Base-by-base conservation (phyloP, 805 yeast species). In the Candida glaebosa region DNA sequence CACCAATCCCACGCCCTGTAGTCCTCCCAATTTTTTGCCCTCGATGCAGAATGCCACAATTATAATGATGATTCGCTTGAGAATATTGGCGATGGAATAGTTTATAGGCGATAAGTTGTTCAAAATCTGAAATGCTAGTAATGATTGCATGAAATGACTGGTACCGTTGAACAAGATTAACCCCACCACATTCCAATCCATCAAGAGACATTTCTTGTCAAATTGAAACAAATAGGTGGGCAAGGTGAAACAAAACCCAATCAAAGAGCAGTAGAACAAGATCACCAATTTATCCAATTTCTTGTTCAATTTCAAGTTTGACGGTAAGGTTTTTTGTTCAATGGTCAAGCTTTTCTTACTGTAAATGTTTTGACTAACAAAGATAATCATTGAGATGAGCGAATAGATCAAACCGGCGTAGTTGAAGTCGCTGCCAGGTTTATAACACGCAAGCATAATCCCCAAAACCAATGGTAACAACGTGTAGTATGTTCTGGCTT, bases 381-480 rank as follows among this genome's bases (percentile, higher is more conserved):
- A 85, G 25, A 85, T 84, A 22, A 78, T 47, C 82, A 78, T 78
- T 31, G 81, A 75, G 16, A 73, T 44, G 42, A 76, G 74, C 5
- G 82, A 81, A 56, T 70, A 77, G 5, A 62, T 33, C 44, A 78
- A 63, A 2, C 84, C 84, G 7, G 52, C 41, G 40, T 61, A 63
- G 32, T 56, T 43, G 20, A 53, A 54, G 12, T 57, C 52, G 14
- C 37, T 34, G 34, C 75, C 71, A 43, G 81, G 61, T 46, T 66
- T 69, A 51, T 65, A 75, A 57, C 91, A 84, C 3, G 87, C 79
- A 54, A 89, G 65, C 76, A 89, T 87, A 44, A 91, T 96, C 14
- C 99, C 99, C 20, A 74, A 40, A 32, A 90, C 78, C 46, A 91
- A 70, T 0, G 98, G 96, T 0, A 83, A 52, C 54, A 91, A 69